Base-by-base conservation (phyloP, 2,329 filamentous ascomycete species). In the Diaporthe aspalathi region DNA sequence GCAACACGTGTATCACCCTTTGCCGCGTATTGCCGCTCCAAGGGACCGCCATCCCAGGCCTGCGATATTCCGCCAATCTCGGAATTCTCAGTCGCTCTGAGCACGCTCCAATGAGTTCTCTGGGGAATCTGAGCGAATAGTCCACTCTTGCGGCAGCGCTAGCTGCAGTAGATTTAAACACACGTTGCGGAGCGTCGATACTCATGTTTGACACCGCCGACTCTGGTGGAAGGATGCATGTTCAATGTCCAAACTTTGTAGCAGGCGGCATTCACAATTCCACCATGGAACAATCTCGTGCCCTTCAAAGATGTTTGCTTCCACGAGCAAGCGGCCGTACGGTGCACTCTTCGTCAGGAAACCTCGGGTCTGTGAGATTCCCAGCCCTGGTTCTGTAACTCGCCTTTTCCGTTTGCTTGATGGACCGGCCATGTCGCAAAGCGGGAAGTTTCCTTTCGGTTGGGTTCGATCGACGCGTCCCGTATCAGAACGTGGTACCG, bases 1-100 rank as follows among this genome's bases (percentile, higher is more conserved):
- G 60, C 60, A 65, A 65, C 60, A 65, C 60, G 60, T 65, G 45
- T 38, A 27, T 65, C 60, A 22, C 45, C 60, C 22, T 50, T 38
- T 65, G 29, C 60, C 60, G 60, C 60, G 45, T 65, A 17, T 65
- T 65, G 43, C 60, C 60, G 60, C 12, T 24, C 27, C 45, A 50
- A 50, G 24, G n/a, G 27, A n/a, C 45, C 14, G 60, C 60, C 29
- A 1, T 38, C 14, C 43, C 45, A 49, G 60, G 14, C 27, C 20
- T 35, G n/a, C 60, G n/a, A 38, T 50, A 35, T 50, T 14, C 38
- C 17, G 45, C 24, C 29, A 38, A 45, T 50, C 12, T 24, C 12
- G 6, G 12, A 16, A 22, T 63, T 43, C 57, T 17, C 43, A 49
- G 27, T 49, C 29, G 60, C 60, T 50, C 24, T 16, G n/a, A 38